Percentiles rank a stretch among this genome's conserved stretches.
Evolutionary conservation across 805 yeast genomes (phyloP).

Genomic region (Grigorovia humatica): DNA sequence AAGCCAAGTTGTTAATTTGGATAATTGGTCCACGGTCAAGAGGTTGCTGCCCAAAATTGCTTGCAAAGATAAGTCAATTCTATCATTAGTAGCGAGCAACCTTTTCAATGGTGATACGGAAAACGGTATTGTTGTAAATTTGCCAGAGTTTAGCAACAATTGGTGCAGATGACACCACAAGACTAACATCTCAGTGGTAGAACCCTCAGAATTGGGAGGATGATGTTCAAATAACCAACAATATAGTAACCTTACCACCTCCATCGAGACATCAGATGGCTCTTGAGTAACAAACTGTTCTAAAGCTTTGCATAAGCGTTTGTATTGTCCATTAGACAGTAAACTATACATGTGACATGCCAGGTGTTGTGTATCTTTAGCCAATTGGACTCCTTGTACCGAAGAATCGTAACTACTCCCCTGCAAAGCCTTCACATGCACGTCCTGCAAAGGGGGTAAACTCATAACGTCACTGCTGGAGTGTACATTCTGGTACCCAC

Average conservation of each 20-base stretch:
- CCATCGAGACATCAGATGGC: not conserved
- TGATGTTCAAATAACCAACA: not conserved
- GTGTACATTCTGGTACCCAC: not conserved
- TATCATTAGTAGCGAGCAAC: not conserved
- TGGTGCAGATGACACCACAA: not conserved
- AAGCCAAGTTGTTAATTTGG: not conserved
- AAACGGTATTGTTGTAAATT: not conserved
- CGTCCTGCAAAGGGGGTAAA: too few species aligned
- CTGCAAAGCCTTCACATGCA: too few species aligned
- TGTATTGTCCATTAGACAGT: not conserved
- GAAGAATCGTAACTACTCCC: not conserved
- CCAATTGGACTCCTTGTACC: not conserved
- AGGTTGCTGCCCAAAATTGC: not conserved
- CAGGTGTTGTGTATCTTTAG: too few species aligned
- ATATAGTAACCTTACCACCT: not conserved
- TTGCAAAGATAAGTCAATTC: too few species aligned
- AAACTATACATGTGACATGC: not conserved
- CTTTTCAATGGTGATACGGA: not conserved
- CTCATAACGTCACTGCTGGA: not conserved
- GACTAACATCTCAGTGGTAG: not conserved
- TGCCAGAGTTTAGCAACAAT: not conserved
- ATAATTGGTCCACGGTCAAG: not conserved
- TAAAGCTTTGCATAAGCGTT: not conserved
- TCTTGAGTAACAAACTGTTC: not conserved
- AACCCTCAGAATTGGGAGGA: not conserved